Base-by-base conservation (phyloP, 2,329 filamentous ascomycete species). In the Apiospora kogelbergensis region DNA sequence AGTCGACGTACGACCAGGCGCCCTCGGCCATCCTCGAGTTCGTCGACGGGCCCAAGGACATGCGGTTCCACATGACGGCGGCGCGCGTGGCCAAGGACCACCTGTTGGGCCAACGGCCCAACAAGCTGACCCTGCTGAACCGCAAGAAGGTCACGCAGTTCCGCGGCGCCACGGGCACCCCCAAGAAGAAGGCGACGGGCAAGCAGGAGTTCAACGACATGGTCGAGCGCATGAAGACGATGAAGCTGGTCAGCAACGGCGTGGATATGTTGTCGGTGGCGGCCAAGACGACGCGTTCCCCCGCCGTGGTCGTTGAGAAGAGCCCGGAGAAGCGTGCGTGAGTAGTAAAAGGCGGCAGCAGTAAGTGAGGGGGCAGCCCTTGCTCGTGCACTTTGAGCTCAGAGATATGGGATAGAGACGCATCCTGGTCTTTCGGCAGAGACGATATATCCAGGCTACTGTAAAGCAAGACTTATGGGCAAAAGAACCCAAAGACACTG, bases 41-140 rank as follows among this genome's bases (percentile, higher is more conserved):
- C 41, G 95, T 99, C 71, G 96, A 99, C 81, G 95, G 95, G 44
- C 94, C 94, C 42, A 92, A 91, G 79, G 96, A 99, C 81, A 93
- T 97, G 84, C 92, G 95, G 42, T 98, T 98, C 82, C 93, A 94
- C 76, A 90, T 98, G 88, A 97, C 95, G 2, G 96, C 96, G 33
- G 92, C 92, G 74, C 91, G 93, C 0, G 86, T 98, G 7, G 93
- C 93, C 57, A 86, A 90, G 30, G 86, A 90, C 76, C 81, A 85
- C 68, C 76, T 80, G 64, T 79, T 89, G 17, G 86, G 89, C 46
- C 84, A 88, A 66, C 79, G 83, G 2, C 82, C 93, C 75, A 92
- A 89, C 73, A 86, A 92, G 41, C 84, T 96, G 74, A 98, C 95
- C 42, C 83, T 85, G 68, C 85, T 88, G 77, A 98, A 98, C 82